These are phyloP conservation scores for Amphicarpaea edgeworthii DNA, from an alignment of 306 rosid species.

Conservation along the genomic window DNA sequence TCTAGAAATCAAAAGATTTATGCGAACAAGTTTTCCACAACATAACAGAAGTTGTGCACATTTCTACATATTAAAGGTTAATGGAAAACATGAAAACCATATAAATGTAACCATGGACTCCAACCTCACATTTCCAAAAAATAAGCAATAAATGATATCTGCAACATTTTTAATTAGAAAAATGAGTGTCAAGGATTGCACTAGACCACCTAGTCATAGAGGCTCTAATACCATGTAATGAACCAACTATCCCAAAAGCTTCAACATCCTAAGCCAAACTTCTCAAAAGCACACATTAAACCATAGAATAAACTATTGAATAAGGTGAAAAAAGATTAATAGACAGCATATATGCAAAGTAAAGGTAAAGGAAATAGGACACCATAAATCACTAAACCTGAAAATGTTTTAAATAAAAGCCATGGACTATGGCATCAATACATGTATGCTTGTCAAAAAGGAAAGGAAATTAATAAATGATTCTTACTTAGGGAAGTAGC, in stretches of 20 bases:
- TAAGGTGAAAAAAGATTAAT: not conserved
- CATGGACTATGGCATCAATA: constrained; percentile 15
- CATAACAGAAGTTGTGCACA: constrained; percentile 7
- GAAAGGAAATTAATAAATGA: constrained; percentile 35
- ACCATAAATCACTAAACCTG: constrained; percentile 1
- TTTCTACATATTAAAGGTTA: constrained; percentile 23
- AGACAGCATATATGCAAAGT: constrained; percentile 33
- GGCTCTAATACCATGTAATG: not conserved
- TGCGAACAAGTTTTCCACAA: not conserved
- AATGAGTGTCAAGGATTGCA: not conserved
- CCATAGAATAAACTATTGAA: constrained; percentile 24
- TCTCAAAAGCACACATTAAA: constrained; percentile 19
- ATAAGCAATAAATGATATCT: not conserved
- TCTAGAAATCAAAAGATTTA: constrained; percentile 14
- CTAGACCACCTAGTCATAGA: not conserved
- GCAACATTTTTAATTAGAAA: not conserved
- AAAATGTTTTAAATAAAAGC: constrained; percentile 23
- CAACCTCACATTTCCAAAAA: constrained; percentile 29
- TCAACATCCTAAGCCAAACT: constrained; percentile 35
- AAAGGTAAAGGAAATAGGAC: constrained; percentile 33
- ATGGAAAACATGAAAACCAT: constrained; percentile 1
- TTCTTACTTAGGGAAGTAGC: constrained; percentile 75
- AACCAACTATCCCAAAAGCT: constrained; percentile 17
- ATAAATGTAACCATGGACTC: constrained; percentile 24
- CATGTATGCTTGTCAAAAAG: constrained; percentile 23